Percentiles rank a stretch among this genome's conserved stretches.
Conservation (phyloP, 345 rosid species). For the Boechera divaricarpa region DNA sequence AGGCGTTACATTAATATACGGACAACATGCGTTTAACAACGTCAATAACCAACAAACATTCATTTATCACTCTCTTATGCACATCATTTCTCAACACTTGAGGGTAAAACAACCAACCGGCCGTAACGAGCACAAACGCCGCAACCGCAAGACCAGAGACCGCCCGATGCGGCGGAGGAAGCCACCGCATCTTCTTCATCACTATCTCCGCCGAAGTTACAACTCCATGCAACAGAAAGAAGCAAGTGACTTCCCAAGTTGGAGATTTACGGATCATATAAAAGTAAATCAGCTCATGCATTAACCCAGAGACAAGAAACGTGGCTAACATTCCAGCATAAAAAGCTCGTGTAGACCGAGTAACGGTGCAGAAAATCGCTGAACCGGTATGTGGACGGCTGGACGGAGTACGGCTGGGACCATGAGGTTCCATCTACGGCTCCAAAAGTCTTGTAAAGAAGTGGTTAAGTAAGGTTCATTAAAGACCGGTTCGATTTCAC, state of each 20-base stretch:
- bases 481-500: slow-evolving; percentile 68
- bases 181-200: slow-evolving; percentile 44
- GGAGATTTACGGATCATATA: slow-evolving; percentile 54
- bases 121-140: slow-evolving; percentile 52
- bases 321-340: slow-evolving; percentile 50
- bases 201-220: slow-evolving; percentile 54
- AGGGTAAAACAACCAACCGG: slow-evolving; percentile 57
- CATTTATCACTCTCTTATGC: slow-evolving; percentile 47
- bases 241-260: slow-evolving; percentile 80
- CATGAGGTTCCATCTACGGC: slow-evolving; percentile 78
- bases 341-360: slow-evolving; percentile 45
- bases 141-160: slow-evolving; percentile 49
- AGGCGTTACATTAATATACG: slow-evolving; percentile 19
- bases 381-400: slow-evolving; percentile 57
- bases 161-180: slow-evolving; percentile 41
- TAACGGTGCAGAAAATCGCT: slow-evolving; percentile 6
- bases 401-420: slow-evolving; percentile 59
- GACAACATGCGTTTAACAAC: slow-evolving; percentile 30
- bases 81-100: slow-evolving; percentile 51
- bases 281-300: slow-evolving; percentile 68
- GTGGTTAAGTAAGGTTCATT: slow-evolving; percentile 67
- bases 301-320: slow-evolving; percentile 64
- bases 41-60: slow-evolving; percentile 38
- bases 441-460: slow-evolving; percentile 87
- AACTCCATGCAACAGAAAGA: slow-evolving; percentile 63